Percentiles rank a stretch among this genome's conserved stretches.
Conservation (phyloP, 2,329 filamentous ascomycete genomes). For the Alternaria gansuensis region DNA sequence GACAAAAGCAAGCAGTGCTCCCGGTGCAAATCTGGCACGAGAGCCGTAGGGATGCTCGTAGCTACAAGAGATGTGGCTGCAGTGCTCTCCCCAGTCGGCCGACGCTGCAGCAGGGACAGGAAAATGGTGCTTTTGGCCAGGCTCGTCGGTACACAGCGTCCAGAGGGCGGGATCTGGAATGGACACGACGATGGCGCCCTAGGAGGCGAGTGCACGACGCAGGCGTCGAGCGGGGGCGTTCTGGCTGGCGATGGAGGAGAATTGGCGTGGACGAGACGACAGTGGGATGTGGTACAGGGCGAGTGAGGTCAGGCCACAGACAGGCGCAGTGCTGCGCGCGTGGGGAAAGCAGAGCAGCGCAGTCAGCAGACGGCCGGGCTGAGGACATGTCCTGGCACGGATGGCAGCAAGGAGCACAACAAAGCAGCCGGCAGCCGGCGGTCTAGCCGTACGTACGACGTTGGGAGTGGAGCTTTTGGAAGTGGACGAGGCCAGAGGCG, state of each 20-base stretch:
- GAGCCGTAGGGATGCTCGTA: conserved; percentile 32
- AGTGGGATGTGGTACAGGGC: conserved; percentile 39
- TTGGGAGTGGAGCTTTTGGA: conserved; percentile 32
- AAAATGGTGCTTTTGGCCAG: conserved; percentile 23
- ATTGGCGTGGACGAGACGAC: conserved; percentile 21
- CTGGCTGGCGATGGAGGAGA: conserved; percentile 23
- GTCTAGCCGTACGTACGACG: conserved; percentile 45
- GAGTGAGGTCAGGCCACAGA: conserved; percentile 18
- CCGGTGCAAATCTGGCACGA: conserved; percentile 34
- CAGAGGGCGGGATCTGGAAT: conserved; percentile 36
- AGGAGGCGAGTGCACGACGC: conserved; percentile 33
- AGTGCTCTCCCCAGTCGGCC: conserved; percentile 33
- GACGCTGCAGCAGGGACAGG: conserved; percentile 29
- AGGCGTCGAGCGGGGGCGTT: conserved; percentile 34
- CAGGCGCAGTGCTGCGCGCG: conserved; percentile 9
- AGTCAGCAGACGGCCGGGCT: conserved; percentile 28
- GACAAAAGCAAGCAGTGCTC: conserved; percentile 40
- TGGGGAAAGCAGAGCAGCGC: conserved; percentile 17
- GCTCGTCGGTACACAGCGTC: conserved; percentile 33
- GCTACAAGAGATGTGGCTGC: conserved; percentile 49
- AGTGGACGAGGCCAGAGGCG: conserved; percentile 35
- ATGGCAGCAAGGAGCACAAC: conserved; percentile 28
- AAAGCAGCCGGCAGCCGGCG: conserved; percentile 36
- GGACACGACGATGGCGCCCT: conserved; percentile 30
- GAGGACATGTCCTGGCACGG: conserved; percentile 34